Base-by-base conservation (phyloP, 202 grass and related monocot species). In the Zizania palustris region DNA sequence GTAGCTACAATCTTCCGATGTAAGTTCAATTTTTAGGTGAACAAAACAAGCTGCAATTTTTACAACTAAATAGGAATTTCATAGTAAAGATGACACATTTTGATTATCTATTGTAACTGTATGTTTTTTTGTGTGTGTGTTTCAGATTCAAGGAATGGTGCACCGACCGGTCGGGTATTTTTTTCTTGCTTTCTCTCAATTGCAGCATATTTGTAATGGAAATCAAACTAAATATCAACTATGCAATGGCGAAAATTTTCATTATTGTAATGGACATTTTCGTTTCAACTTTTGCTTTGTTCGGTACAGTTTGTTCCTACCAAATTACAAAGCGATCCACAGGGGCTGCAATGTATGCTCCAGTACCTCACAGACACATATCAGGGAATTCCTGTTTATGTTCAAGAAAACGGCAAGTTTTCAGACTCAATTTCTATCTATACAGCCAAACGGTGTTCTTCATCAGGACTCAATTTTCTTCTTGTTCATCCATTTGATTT, bases 371-470 rank as follows among this genome's bases (percentile, higher is more conserved):
- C 11, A 14, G 58, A 85, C 67, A 79, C 56, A 46, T 97, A 97
- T 60, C 80, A 51, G 39, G 89, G 83, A 60, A 38, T 90, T 66
- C 88, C 90, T 43, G 56, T 89, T 56, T 97, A 84, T 72, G 15
- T 97, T 2, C 77, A 93, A 79, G 93, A 97, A 87, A 97, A 97
- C 79, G 90, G 90, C 73, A 78, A 90, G 85, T 71, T 36, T 62
- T 58, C 7, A 63, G 10, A 49, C 51, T 10, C 3, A 35, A 50
- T n/a, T n/a, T n/a, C n/a, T n/a, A 66, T 49, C 59, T 65, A 22
- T 72, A 49, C 8, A 43, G 46, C n/a, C n/a, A 51, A 69, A 55
- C 22, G 22, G 57, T 77, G 5, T 83, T 16, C n/a, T n/a, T n/a
- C n/a, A n/a, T n/a, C n/a, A n/a, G n/a, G n/a, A n/a, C n/a, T n/a